Evolutionary conservation across 768 basidiomycete genomes (phyloP), one percentile per base, ranked within the genome.

Genomic region (Agrocybe chaxingu): DNA sequence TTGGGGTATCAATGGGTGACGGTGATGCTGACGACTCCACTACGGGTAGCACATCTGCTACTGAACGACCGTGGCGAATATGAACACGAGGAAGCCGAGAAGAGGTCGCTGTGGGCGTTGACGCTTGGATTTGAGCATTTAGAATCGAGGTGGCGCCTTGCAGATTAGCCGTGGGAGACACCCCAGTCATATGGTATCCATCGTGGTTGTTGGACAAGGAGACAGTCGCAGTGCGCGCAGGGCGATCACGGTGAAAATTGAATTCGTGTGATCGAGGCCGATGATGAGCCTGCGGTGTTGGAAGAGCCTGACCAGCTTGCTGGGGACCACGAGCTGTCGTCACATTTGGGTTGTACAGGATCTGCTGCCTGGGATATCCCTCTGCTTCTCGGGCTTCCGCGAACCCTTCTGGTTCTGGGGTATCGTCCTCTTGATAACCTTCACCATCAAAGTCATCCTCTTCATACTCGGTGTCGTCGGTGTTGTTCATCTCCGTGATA

Each of bases 401-500:
- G 12, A 65, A 66, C 2, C 53, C 49, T 33, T 79, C 75, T 3
- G 69, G 69, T 48, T 79, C 78, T 2, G 74, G 74, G 1, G 73
- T 74, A 19, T 74, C 74, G 10, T 77, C 77, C 48, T 73, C 76
- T n/a, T 69, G 66, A 50, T 74, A 78, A n/a, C 64, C 62, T 41
- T 78, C 78, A 12, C 73, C 75, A 45, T 80, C 79, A 45, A 83
- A 78, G 39, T 78, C 74, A 45, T 80, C 80, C 45, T 84, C 82
- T 44, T 84, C 80, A 53, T 84, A 84, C 56, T 87, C 84, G 1
- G 80, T 84, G 57, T 82, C 82, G 59, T 84, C 86, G 40, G 78
- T 85, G 24, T 78, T 81, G 56, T 80, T 84, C 74, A 79, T 74
- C 59, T 89, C 88, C 2, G 81, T 86, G 59, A 90, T 85, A 53